Conservation (phyloP, 164 flowering plant genomes). For the Magnolia officinalis region DNA sequence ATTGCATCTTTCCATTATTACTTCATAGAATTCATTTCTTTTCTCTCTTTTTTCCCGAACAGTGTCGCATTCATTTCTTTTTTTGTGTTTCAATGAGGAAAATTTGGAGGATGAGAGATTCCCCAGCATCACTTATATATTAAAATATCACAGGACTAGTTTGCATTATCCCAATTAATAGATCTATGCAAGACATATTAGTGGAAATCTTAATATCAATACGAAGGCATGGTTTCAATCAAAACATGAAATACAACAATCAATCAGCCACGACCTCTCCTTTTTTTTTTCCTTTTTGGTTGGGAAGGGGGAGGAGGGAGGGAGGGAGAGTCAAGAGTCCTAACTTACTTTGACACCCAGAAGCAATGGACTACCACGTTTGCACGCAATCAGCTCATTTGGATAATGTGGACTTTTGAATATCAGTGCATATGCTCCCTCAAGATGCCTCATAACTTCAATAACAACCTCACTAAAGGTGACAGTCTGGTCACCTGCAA, state of each 20-base stretch:
- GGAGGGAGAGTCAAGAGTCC: neutral
- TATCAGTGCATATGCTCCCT: constrained; percentile 97
- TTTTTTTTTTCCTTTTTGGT: no score
- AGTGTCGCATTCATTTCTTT: no score
- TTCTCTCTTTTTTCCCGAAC: no score
- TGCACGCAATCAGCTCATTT: constrained; percentile 96
- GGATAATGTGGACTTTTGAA: constrained; percentile 94
- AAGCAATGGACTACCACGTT: constrained; percentile 96
- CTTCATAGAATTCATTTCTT: no score
- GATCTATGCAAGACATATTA: no score
- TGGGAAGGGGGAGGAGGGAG: neutral
- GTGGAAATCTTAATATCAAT: neutral
- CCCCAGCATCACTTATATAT: no score
- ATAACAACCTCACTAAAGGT: constrained; percentile 89
- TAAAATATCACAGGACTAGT: no score
- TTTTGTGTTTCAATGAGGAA: no score
- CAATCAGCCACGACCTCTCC: neutral
- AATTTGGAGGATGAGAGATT: no score
- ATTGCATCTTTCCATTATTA: no score
- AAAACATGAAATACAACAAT: neutral
- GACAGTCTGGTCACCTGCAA: constrained; percentile 69
- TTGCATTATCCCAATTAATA: neutral
- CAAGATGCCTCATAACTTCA: constrained; percentile 98
- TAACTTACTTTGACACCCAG: constrained; percentile 91
- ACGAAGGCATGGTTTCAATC: neutral